These are phyloP conservation scores for Exserohilum turcica DNA, from an alignment of 2,329 filamentous ascomycete species.

Conservation along the genomic window DNA sequence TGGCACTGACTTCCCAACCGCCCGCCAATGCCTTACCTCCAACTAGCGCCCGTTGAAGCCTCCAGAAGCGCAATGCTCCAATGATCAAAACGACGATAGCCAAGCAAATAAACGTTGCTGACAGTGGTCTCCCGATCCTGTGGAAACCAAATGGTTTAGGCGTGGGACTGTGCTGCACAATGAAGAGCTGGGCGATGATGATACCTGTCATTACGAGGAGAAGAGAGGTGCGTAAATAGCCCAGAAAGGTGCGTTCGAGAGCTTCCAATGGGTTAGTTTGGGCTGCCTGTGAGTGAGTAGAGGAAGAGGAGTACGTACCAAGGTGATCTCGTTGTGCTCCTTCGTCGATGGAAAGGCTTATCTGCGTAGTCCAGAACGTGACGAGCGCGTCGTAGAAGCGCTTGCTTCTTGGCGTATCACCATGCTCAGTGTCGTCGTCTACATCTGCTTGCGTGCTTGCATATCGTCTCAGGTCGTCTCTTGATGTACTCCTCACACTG, in stretches of 20 bases:
- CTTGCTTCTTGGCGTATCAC: not conserved
- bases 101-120: constrained; percentile 54
- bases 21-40: constrained; percentile 62
- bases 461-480: constrained; percentile 2
- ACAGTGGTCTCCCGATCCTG: constrained; percentile 64
- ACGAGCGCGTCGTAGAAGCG: constrained; percentile 48
- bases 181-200: constrained; percentile 69
- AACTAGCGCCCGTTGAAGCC: constrained; percentile 64
- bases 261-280: constrained; percentile 53
- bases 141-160: constrained; percentile 62
- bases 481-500: constrained; percentile 4
- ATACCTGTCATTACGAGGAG: constrained; percentile 71
- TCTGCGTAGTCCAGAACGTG: constrained; percentile 57
- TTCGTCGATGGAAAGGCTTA: constrained; percentile 58
- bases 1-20: constrained; percentile 62
- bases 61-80: constrained; percentile 65
- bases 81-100: constrained; percentile 58
- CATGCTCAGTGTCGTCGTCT: not conserved
- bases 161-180: constrained; percentile 58
- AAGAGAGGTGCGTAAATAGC: constrained; percentile 72
- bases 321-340: constrained; percentile 61
- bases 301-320: constrained; percentile 50
- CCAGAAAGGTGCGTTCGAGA: constrained; percentile 75
- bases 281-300: not conserved
- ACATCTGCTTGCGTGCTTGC: constrained; percentile 10